Conservation (phyloP, 1,284 basidiomycete species). For the Schizophyllum commune region DNA sequence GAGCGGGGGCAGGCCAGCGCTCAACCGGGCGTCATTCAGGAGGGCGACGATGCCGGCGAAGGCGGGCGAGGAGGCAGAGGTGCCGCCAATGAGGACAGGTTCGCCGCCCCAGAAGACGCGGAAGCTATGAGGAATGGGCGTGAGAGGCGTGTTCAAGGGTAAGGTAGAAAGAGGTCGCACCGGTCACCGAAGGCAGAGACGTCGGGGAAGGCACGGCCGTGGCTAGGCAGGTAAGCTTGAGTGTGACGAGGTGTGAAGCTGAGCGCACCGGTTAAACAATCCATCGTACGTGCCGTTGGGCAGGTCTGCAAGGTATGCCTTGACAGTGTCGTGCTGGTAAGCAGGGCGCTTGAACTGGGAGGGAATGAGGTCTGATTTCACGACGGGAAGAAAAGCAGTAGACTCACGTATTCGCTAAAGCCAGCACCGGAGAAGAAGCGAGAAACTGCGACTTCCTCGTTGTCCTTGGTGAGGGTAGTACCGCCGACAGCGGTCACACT, state of each 20-base stretch:
- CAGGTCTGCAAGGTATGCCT: constrained; percentile 35
- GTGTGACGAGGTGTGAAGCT: not conserved
- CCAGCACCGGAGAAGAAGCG: constrained; percentile 50
- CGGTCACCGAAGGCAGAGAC: constrained; percentile 48
- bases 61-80: constrained; percentile 44
- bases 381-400: not conserved
- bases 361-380: not conserved
- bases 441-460: constrained; percentile 31
- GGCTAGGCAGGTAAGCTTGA: not conserved
- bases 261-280: constrained; percentile 47
- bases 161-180: not conserved
- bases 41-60: constrained; percentile 45
- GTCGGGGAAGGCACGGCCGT: constrained; percentile 37
- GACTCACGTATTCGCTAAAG: constrained; percentile 50
- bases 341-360: constrained; percentile 43
- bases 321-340: constrained; percentile 43
- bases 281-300: constrained; percentile 43
- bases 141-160: not conserved
- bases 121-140: constrained; percentile 18
- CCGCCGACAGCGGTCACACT: constrained; percentile 44
- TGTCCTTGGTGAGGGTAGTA: constrained; percentile 31
- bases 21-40: constrained; percentile 53
- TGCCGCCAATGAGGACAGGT: constrained; percentile 32
- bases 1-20: constrained; percentile 31
- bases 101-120: constrained; percentile 32